Evolutionary conservation across 1,284 basidiomycete species (phyloP), one percentile per base, ranked within the genome.

Genomic region (Rhodotorula glutinis): DNA sequence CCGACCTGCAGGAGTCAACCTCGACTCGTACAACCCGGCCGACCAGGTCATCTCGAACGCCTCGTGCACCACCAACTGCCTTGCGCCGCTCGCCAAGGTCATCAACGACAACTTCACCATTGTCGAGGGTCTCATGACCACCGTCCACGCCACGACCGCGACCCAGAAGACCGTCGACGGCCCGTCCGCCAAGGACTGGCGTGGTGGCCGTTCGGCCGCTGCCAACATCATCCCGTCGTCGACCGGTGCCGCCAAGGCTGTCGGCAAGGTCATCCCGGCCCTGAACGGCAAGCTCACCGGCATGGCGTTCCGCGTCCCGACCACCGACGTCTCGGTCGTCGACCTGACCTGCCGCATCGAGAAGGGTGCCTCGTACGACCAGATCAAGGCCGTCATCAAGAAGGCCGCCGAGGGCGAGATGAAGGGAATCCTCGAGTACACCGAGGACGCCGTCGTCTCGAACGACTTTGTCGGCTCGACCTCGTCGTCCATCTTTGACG

Each of bases 171-270:
- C 95, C 75, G 95, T 97, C 77, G 94, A 97, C 77, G 94, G 94
- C 73, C 94, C 94, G 61, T 98, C 92, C 62, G 79, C 85, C 84
- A 97, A 92, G 83, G 91, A 92, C 83, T 84, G 83, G 84, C 81
- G 84, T 81, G 96, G 96, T 80, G 95, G 95, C 76, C 96, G 95
- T 84, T 87, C 88, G 77, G 93, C 95, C 73, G 88, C 88, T 81
- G 90, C 90, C 84, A 99, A 99, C 88, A 98, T 99, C 83, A 99
- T 99, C 80, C 95, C 95, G 67, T 98, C 95, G 41, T 96, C 92
- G 77, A 98, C 96, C 73, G 95, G 95, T 84, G 95, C 95, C 73
- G 96, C 96, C 81, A 98, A 98, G 83, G 79, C 79, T 69, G 95
- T 98, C 79, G 95, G 95, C 79, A 97, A 98, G 86, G 95, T 98